Conservation (phyloP, 495 filamentous ascomycete genomes). For the Corynascus novoguineensis region DNA sequence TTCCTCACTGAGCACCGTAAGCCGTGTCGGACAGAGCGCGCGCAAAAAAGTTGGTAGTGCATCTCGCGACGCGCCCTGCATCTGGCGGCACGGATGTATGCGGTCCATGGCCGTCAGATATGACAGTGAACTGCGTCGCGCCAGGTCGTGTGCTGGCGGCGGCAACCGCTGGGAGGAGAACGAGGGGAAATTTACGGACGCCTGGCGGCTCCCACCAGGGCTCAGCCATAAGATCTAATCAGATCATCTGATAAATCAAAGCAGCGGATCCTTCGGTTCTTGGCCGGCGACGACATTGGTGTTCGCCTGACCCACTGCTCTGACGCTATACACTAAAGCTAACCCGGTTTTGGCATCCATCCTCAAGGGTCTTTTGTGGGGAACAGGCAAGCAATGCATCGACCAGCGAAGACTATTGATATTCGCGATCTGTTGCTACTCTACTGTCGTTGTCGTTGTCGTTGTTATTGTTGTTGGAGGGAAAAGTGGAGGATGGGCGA, state of each 20-base stretch:
- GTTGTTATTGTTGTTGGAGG: too few species aligned
- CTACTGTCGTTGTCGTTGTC: too few species aligned
- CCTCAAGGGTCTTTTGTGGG: too few species aligned
- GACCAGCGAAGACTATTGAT: too few species aligned
- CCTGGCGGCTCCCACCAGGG: not conserved
- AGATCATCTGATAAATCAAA: not conserved
- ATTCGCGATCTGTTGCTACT: too few species aligned
- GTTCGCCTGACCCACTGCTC: not conserved
- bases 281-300: too few species aligned
- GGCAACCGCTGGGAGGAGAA: not conserved
- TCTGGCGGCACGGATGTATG: not conserved
- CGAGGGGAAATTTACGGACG: not conserved
- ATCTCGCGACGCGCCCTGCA: not conserved
- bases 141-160: not conserved
- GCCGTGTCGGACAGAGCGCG: not conserved
- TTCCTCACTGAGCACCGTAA: not conserved
- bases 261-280: too few species aligned
- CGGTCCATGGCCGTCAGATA: not conserved
- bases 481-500: too few species aligned
- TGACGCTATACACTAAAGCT: too few species aligned
- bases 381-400: too few species aligned
- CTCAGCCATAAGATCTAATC: constrained; percentile 14
- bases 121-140: not conserved
- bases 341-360: too few species aligned
- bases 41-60: constrained; percentile 2